Evolutionary conservation across 1,284 basidiomycete genomes (phyloP), one percentile per base, ranked within the genome.

Genomic region (Fistulinella cinereoalba): DNA sequence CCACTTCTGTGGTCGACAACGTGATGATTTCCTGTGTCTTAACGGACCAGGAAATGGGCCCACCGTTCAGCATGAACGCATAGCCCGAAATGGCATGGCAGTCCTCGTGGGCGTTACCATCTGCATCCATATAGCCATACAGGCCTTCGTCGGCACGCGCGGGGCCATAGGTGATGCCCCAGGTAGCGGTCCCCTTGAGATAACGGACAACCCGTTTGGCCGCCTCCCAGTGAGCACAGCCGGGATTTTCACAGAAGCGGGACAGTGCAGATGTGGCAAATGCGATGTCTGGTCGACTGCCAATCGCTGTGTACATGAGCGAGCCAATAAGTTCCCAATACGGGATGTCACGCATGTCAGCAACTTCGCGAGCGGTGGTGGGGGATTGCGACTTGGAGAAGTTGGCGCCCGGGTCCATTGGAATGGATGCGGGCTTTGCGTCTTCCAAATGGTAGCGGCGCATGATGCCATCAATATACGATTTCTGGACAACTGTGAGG

Each of bases 401-500:
- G 2, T 31, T 23, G 11, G 37, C 3, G 3, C 46, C 19, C 0
- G 37, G 40, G 3, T 50, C 18, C 8, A 50, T n/a, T 0, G 48
- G 36, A 0, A 31, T 34, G 0, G 27, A n/a, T 1, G 46, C 16
- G 0, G 36, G 48, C 6, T 46, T 46, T 1, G 2, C 3, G 16
- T 46, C 22, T 0, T 12, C 0, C 1, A 44, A 37, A 8, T 47
- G 43, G 33, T 21, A 47, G 4, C 29, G 16, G 10, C 27, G 4
- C 1, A 50, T 19, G 1, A 50, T 46, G 3, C 41, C 25, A 12
- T 44, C 21, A 18, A 41, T 33, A 6, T 46, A 50, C 0, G 33
- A 16, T 18, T 44, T 7, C 5, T 49, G 36, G 1, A 21, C 41
- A 2, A 46, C 11, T 1, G 25, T 42, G 3, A 45, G 29, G 7